phyloP scores from a whole-genome alignment of 257 asterid species.

The Solanum stenotomum region DNA sequence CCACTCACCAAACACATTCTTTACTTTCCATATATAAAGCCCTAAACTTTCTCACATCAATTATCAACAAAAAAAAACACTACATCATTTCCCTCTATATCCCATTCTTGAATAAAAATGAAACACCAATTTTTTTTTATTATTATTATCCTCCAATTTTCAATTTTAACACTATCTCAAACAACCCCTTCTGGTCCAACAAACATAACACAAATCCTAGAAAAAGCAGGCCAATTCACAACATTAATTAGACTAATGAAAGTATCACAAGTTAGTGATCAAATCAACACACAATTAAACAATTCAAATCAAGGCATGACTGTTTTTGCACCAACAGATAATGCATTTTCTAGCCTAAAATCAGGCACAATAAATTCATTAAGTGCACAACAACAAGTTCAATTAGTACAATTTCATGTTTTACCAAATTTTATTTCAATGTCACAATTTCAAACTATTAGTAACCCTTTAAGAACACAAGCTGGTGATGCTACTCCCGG shows the following conservation, averaged over 20 bases:
- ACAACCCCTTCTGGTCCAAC: slow-evolving; percentile 59
- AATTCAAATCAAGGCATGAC: slow-evolving; percentile 73
- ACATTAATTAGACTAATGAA: slow-evolving; percentile 52
- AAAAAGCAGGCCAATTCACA: slow-evolving; percentile 77
- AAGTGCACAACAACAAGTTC: slow-evolving; percentile 60
- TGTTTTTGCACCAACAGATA: slow-evolving; percentile 74
- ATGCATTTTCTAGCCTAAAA: slow-evolving; percentile 53
- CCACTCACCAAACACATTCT: neutral
- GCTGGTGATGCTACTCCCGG: slow-evolving; percentile 58
- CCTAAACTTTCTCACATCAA: neutral
- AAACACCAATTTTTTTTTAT: slow-evolving; percentile 6
- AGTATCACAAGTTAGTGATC: slow-evolving; percentile 55
- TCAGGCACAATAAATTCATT: slow-evolving; percentile 66
- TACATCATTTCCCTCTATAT: neutral
- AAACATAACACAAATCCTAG: slow-evolving; percentile 72
- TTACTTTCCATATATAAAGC: neutral
- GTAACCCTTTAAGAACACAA: slow-evolving; percentile 78
- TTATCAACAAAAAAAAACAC: neutral
- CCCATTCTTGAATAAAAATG: slow-evolving; percentile 13
- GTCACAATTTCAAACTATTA: slow-evolving; percentile 76
- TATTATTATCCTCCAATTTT: slow-evolving; percentile 14
- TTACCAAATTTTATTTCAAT: slow-evolving; percentile 45
- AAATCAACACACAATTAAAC: slow-evolving; percentile 75
- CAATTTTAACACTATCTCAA: slow-evolving; percentile 35
- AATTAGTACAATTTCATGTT: slow-evolving; percentile 55